Conservation (phyloP, 495 filamentous ascomycete genomes). For the Daldinia childiae region DNA sequence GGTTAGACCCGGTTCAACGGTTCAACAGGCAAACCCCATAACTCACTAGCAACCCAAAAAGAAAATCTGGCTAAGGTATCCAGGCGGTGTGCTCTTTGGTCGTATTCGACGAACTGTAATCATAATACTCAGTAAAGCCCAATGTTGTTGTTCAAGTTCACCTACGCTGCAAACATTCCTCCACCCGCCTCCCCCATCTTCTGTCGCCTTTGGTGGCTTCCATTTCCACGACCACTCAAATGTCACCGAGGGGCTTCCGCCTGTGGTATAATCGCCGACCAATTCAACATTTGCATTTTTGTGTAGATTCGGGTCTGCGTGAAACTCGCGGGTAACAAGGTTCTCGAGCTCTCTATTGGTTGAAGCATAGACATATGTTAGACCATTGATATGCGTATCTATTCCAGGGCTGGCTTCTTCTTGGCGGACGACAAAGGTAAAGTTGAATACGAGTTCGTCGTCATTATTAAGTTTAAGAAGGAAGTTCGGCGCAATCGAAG, state of each 20-base stretch:
- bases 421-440: slow-evolving; percentile 88
- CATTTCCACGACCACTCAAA: slow-evolving; percentile 98
- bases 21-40: slow-evolving; percentile 36
- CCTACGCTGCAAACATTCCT: slow-evolving; percentile 88
- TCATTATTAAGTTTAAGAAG: slow-evolving; percentile 88
- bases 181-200: slow-evolving; percentile 93
- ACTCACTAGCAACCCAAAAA: slow-evolving; percentile 89
- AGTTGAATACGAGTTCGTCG: slow-evolving; percentile 89
- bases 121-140: slow-evolving; percentile 38
- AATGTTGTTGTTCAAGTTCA: slow-evolving; percentile 13
- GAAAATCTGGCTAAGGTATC: slow-evolving; percentile 90
- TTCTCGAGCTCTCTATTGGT: slow-evolving; percentile 89
- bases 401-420: slow-evolving; percentile 62
- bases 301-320: slow-evolving; percentile 96
- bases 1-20: slow-evolving; percentile 43
- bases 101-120: slow-evolving; percentile 88
- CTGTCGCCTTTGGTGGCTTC: slow-evolving; percentile 83
- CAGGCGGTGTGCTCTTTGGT: slow-evolving; percentile 87
- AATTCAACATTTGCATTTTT: slow-evolving; percentile 96
- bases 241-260: slow-evolving; percentile 80
- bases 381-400: slow-evolving; percentile 84
- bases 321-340: slow-evolving; percentile 91
- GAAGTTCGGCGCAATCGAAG: slow-evolving; percentile 71
- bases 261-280: slow-evolving; percentile 86
- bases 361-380: slow-evolving; percentile 92